These are phyloP conservation scores for Pythium aristosporum DNA, from an alignment of 352 stramenopile genomes.

Conservation along the genomic window DNA sequence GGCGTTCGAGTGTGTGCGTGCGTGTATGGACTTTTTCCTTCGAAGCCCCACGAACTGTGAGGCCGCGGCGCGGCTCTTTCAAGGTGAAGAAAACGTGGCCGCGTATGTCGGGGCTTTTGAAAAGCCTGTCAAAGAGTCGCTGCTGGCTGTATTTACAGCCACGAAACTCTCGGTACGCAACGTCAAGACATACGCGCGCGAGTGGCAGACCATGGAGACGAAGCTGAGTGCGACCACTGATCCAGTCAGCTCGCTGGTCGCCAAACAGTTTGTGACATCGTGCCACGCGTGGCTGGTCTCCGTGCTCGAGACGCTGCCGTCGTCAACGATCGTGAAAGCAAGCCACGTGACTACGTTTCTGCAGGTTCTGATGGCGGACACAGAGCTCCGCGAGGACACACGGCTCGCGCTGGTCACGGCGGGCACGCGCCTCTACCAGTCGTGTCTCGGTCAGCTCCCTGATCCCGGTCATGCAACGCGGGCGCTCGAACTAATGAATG, in stretches of 20 bases:
- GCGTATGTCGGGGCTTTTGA: constrained; percentile 68
- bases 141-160: constrained; percentile 43
- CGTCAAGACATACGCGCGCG: constrained; percentile 39
- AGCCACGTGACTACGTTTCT: constrained; percentile 17
- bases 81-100: constrained; percentile 5
- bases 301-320: constrained; percentile 21
- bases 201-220: constrained; percentile 45
- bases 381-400: background rate
- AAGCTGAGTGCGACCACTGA: constrained; percentile 15
- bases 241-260: constrained; percentile 12
- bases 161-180: constrained; percentile 34
- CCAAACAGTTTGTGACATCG: constrained; percentile 14
- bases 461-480: constrained; percentile 4
- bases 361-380: constrained; percentile 3
- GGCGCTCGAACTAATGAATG: constrained; percentile 46
- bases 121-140: constrained; percentile 45
- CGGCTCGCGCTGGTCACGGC: background rate
- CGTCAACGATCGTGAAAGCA: constrained; percentile 6
- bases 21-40: constrained; percentile 68
- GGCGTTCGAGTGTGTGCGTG: constrained; percentile 74
- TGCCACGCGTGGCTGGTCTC: constrained; percentile 14
- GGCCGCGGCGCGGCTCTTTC: constrained; percentile 34
- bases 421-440: constrained; percentile 19
- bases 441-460: constrained; percentile 19
- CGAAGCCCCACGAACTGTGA: constrained; percentile 32